Conservation (phyloP, 2,329 filamentous ascomycete species). For the Metarhizium anisopliae region DNA sequence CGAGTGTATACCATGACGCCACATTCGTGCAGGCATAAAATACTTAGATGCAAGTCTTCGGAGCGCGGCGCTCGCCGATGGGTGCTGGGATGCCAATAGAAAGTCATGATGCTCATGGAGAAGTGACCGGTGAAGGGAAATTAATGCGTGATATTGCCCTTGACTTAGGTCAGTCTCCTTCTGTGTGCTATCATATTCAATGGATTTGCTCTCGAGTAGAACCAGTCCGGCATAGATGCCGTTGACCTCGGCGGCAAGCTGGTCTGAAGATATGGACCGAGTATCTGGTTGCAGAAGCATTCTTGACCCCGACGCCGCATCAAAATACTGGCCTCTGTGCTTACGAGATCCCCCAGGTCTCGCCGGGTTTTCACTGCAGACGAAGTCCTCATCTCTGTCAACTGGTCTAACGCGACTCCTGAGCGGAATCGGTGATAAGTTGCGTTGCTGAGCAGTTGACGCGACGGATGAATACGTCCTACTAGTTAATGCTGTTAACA, state of each 20-base stretch:
- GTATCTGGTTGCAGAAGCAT: conserved; percentile 45
- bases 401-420: too few relatives aligned
- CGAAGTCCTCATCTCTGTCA: too few relatives aligned
- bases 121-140: conserved; percentile 48
- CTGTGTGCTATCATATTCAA: conserved; percentile 66
- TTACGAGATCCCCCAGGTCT: conserved; percentile 6
- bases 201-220: conserved; percentile 82
- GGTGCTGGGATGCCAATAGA: conserved; percentile 81
- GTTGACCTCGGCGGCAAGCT: conserved; percentile 73
- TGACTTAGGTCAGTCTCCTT: conserved; percentile 36
- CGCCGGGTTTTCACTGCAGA: too few relatives aligned
- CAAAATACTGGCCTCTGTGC: conserved; percentile 8
- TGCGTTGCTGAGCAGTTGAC: too few relatives aligned
- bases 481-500: too few relatives aligned
- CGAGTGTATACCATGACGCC: conserved; percentile 83
- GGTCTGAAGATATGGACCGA: conserved; percentile 63
- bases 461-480: too few relatives aligned
- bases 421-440: too few relatives aligned
- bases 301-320: not conserved
- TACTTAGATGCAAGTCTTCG: conserved; percentile 68
- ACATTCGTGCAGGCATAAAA: conserved; percentile 88
- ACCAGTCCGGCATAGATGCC: conserved; percentile 75
- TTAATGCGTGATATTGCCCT: conserved; percentile 77
- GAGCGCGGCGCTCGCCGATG: conserved; percentile 61
- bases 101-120: conserved; percentile 81